Base-by-base conservation (phyloP, 306 rosid species). In the Quercus aquifolioides region DNA sequence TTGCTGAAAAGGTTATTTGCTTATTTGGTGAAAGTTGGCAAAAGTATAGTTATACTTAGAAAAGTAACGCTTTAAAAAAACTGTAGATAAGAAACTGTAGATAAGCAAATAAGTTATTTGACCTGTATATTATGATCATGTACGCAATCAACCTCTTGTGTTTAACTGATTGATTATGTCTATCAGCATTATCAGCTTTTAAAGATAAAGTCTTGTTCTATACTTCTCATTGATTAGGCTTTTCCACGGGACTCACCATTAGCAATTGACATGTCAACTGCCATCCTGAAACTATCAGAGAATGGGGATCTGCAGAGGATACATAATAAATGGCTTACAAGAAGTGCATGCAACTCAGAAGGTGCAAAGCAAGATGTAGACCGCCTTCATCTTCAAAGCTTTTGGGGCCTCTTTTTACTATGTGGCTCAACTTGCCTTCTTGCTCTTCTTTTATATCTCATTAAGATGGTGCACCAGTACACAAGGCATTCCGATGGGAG, bases 321-420 rank as follows among this genome's bases (percentile, higher is more conserved):
- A 75, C 97, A 89, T 76, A 98, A 96, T 88, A 96, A 96, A 67
- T 96, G 99, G 99, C 94, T 96, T 19, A 68, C 74, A 79, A 84
- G 88, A 59, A 89, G 88, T 12, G 90, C 97, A 7, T 96, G 99
- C 82, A 76, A 87, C 56, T 85, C 96, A 49, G 93, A 85, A 65
- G 86, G 85, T 21, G 60, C 96, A 59, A 88, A 89, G 80, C 71
- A 88, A 17, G 92, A 86, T 79, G 92, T 89, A 71, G 92, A 93
- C 84, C 89, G 91, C 26, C 98, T 93, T 46, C 62, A 80, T 25
- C 96, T 96, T 0, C 76, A 62, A 56, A 96, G 99, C 88, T 96
- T 96, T 20, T 87, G 92, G 94, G 98, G 97, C 11, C 93, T 96
- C 30, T 96, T 89, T 85, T 71, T 74, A 4, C 6, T 91, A 3